Percentiles rank a stretch among this genome's conserved stretches.
These are phyloP conservation scores for Ramichloridium luteum DNA, from an alignment of 2,329 filamentous ascomycete genomes.

Conservation along the genomic window DNA sequence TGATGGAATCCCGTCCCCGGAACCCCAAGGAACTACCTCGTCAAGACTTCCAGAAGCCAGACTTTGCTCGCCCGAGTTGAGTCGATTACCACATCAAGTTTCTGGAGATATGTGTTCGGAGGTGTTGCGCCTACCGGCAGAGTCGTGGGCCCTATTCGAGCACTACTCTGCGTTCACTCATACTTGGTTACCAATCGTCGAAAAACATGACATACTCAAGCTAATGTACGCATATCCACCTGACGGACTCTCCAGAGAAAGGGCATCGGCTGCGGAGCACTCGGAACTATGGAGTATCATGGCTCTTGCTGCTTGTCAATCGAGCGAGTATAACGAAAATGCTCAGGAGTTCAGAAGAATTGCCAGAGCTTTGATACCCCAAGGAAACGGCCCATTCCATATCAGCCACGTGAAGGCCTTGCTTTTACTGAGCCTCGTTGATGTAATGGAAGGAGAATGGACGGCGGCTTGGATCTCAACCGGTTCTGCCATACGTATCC, in stretches of 20 bases:
- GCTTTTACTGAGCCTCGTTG: constrained; percentile 45
- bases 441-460: constrained; percentile 47
- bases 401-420: constrained; percentile 32
- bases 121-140: constrained; percentile 33
- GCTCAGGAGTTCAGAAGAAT: constrained; percentile 7
- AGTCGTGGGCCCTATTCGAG: constrained; percentile 52
- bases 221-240: constrained; percentile 44
- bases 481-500: constrained; percentile 48
- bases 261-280: constrained; percentile 26
- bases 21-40: no score
- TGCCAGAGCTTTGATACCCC: constrained; percentile 13
- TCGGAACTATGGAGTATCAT: constrained; percentile 36
- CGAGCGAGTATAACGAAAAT: constrained; percentile 1
- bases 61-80: constrained; percentile 14
- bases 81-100: background rate
- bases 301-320: constrained; percentile 26
- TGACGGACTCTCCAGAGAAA: constrained; percentile 26
- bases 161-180: constrained; percentile 66
- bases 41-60: no score
- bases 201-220: constrained; percentile 51
- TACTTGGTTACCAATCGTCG: constrained; percentile 62
- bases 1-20: background rate
- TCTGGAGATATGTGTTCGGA: constrained; percentile 1
- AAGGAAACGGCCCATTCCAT: constrained; percentile 19
- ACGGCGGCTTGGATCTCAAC: constrained; percentile 52